Evolutionary conservation across 2,329 filamentous ascomycete genomes (phyloP), one percentile per base, ranked within the genome.

Genomic region (Calonectria hawksworthii): DNA sequence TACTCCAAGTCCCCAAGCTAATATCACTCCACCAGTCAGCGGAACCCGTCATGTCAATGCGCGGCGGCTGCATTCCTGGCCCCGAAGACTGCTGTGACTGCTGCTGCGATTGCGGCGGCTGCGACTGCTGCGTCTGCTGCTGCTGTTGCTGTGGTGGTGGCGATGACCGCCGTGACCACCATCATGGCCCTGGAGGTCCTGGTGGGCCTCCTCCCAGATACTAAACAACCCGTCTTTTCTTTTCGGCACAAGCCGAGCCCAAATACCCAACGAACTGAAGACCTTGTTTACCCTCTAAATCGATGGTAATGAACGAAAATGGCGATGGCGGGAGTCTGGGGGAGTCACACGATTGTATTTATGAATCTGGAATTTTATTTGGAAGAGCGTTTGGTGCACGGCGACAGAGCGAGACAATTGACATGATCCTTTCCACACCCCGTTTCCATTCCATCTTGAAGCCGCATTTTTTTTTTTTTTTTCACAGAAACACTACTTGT

Each of bases 11-110:
- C 34, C 21, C 16, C 1, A 28, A 41, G 34, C 56, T 63, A 63
- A 63, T 3, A 28, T 13, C 10, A 28, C 7, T 8, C n/a, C 56
- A 10, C 14, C 16, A 63, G 56, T 28, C 56, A 5, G 10, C 56
- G n/a, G 34, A 63, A 13, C 56, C 56, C 4, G 56, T 28, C 3
- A 63, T 63, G 56, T 18, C 34, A 21, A 63, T 63, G 56, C 56
- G 56, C 14, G 56, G 56, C 4, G 56, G 56, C 56, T 63, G 56
- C 23, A 63, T 63, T 44, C 56, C 56, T 2, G 56, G 56, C 34
- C 56, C 56, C 36, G 56, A 63, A 41, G 56, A 63, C 56, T 63
- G 56, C 23, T 63, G 56, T 14, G 56, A 63, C 6, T 63, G 56
- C 56, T 63, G 34, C 23, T 63, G 56, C 56, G 56, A 63, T 28